Evolutionary conservation across 805 yeast species (phyloP), one percentile per base, ranked within the genome.

Genomic region (Candida krabiensis): DNA sequence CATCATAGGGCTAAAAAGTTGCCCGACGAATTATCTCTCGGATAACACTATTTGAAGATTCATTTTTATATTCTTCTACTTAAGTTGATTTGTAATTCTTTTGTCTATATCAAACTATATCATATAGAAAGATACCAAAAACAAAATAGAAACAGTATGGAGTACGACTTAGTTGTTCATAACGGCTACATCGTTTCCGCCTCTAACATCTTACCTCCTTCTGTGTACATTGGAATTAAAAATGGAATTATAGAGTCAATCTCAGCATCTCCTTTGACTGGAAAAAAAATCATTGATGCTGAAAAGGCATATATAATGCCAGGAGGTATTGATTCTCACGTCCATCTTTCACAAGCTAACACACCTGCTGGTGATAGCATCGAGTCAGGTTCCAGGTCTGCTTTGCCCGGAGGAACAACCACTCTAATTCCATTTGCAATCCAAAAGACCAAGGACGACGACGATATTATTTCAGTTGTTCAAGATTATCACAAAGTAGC

Each of bases 241-340:
- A 30, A 47, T 31, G 54, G 58, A 45, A 32, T 42, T 19, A 42
- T 44, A 9, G 43, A 43, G n/a, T 37, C 46, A 26, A 48, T 48
- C 14, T 44, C 50, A 3, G 39, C 47, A 12, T 37, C 47, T n/a
- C 48, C 50, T 2, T 27, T 54, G 19, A 36, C 34, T n/a, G 50
- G 48, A n/a, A 34, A 30, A 17, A 33, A 39, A 30, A 18, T 41
- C 11, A 50, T 54, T 28, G 77, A 73, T 52, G 75, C 76, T 4
- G 60, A 70, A 40, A 74, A 76, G 8, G 78, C 64, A 0, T 63
- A 51, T 39, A 64, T 73, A 19, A 72, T 75, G 2, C 79, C 79
- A 2, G 78, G 78, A 31, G 78, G 77, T 4, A 65, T 73, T 26
- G 79, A 73, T 47, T 61, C 73, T 1, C 78, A 73, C 48, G 75